Evolutionary conservation across 2,329 filamentous ascomycete genomes (phyloP).

Genomic region (Fragosphaeria purpurea): DNA sequence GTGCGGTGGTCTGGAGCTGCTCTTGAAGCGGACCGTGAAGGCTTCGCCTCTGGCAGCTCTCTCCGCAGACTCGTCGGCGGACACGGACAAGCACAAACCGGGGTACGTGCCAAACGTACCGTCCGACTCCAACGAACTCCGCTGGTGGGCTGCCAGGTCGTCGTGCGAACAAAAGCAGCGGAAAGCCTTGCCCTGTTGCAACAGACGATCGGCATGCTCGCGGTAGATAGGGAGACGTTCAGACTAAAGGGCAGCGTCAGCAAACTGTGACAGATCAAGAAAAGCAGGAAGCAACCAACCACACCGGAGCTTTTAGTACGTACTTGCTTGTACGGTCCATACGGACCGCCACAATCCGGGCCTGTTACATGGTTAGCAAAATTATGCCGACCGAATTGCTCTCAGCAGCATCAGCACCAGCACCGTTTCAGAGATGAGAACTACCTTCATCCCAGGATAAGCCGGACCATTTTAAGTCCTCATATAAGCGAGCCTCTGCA

Average conservation of each 20-base stretch:
- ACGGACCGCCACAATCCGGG: slow-evolving; percentile 68
- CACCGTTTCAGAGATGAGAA: not conserved
- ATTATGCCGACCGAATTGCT: no score
- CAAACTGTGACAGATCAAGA: no score
- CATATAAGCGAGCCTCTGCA: slow-evolving; percentile 66
- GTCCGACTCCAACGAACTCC: slow-evolving; percentile 49
- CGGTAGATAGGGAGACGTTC: slow-evolving; percentile 66
- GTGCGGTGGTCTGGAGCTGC: slow-evolving; percentile 48
- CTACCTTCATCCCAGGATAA: slow-evolving; percentile 85
- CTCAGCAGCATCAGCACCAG: not conserved
- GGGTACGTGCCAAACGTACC: slow-evolving; percentile 33
- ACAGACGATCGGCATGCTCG: slow-evolving; percentile 56
- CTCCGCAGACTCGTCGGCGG: slow-evolving; percentile 57
- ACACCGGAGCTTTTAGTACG: not conserved
- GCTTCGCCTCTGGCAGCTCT: slow-evolving; percentile 58
- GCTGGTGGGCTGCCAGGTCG: slow-evolving; percentile 57
- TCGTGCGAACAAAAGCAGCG: slow-evolving; percentile 82
- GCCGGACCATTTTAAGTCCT: slow-evolving; percentile 81
- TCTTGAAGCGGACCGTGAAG: slow-evolving; percentile 69
- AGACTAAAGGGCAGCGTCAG: slow-evolving; percentile 43
- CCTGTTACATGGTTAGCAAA: slow-evolving; percentile 35
- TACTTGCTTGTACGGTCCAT: slow-evolving; percentile 80
- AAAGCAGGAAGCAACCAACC: not conserved
- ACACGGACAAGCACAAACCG: slow-evolving; percentile 60
- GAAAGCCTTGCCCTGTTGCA: slow-evolving; percentile 68